Percentiles rank a stretch among this genome's conserved stretches.
These are phyloP conservation scores for Papiliotrema laurentii DNA, from an alignment of 1,284 basidiomycete genomes.

Conservation along the genomic window DNA sequence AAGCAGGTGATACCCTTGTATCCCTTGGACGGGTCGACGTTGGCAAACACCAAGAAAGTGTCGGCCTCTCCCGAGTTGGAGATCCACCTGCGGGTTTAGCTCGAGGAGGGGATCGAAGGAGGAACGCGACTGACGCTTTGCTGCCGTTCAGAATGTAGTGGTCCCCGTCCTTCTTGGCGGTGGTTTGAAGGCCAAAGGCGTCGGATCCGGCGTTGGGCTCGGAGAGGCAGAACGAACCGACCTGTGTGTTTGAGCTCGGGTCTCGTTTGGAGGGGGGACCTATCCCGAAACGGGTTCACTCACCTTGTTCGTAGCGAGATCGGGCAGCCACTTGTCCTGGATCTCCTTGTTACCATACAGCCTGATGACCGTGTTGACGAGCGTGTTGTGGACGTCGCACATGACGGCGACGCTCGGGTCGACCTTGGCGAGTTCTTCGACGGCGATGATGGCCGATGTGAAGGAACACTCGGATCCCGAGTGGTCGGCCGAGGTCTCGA, in stretches of 20 bases:
- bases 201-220: constrained; percentile 92
- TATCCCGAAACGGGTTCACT: constrained; percentile 15
- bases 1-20: constrained; percentile 99
- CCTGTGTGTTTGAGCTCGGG: constrained; percentile 51
- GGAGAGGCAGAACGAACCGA: constrained; percentile 94
- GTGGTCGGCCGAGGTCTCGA: constrained; percentile 80
- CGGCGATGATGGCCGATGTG: constrained; percentile 90
- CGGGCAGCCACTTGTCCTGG: constrained; percentile 83
- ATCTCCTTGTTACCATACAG: constrained; percentile 81
- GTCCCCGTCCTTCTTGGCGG: constrained; percentile 68
- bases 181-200: constrained; percentile 93
- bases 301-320: constrained; percentile 72
- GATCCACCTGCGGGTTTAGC: constrained; percentile 76
- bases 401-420: constrained; percentile 95
- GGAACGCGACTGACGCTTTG: constrained; percentile 65
- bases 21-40: constrained; percentile 88
- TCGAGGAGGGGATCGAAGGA: neutral
- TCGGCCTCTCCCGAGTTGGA: constrained; percentile 97
- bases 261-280: too few species aligned
- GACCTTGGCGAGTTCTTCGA: constrained; percentile 94
- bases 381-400: constrained; percentile 97
- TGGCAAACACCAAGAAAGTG: constrained; percentile 77
- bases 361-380: constrained; percentile 91
- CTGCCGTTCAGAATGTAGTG: constrained; percentile 83
- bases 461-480: constrained; percentile 89